A percentile compares a stretch with the other conserved stretches of the same genome.
Conservation (phyloP, 2,329 filamentous ascomycete genomes). For the Furcasterigmium furcatum region DNA sequence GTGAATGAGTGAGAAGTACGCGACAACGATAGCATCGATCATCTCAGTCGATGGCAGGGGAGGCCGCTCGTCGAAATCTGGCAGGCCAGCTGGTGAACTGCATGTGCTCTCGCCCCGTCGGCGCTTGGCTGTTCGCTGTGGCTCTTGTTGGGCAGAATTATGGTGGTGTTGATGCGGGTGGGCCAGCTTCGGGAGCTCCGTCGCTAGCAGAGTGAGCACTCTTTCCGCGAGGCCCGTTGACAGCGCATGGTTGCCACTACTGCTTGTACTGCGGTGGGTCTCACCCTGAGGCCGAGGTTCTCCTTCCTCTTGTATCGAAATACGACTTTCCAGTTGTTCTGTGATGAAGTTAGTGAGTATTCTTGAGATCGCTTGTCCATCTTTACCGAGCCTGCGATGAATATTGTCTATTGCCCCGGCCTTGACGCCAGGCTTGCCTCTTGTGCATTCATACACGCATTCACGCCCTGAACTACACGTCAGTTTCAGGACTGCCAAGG, state of each 20-base stretch:
- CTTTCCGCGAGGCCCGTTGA: neutral
- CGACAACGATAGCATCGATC: slow-evolving; percentile 12
- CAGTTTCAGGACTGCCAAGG: no score
- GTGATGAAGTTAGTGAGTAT: slow-evolving; percentile 1
- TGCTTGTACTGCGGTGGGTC: no score
- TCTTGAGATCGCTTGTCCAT: neutral
- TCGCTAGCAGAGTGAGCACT: slow-evolving; percentile 1
- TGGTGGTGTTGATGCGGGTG: no score
- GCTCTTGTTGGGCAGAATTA: no score
- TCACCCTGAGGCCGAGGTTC: no score
- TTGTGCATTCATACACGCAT: slow-evolving; percentile 25
- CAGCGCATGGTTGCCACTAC: neutral
- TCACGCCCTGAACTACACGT: neutral
- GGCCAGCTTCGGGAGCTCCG: slow-evolving; percentile 3
- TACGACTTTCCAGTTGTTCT: slow-evolving; percentile 11
- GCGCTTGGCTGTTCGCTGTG: no score
- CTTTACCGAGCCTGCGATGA: slow-evolving; percentile 23
- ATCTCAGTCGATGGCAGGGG: no score
- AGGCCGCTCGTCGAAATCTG: no score
- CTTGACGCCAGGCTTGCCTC: slow-evolving; percentile 30
- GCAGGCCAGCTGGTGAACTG: no score
- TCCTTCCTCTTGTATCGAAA: slow-evolving; percentile 2
- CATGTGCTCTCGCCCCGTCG: no score
- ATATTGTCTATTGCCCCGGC: slow-evolving; percentile 29
- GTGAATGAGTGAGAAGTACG: slow-evolving; percentile 31